Percentiles rank a stretch among this genome's conserved stretches.
These are phyloP conservation scores for Yamadazyma blattariae DNA, from an alignment of 1,139 yeast species.

Conservation along the genomic window DNA sequence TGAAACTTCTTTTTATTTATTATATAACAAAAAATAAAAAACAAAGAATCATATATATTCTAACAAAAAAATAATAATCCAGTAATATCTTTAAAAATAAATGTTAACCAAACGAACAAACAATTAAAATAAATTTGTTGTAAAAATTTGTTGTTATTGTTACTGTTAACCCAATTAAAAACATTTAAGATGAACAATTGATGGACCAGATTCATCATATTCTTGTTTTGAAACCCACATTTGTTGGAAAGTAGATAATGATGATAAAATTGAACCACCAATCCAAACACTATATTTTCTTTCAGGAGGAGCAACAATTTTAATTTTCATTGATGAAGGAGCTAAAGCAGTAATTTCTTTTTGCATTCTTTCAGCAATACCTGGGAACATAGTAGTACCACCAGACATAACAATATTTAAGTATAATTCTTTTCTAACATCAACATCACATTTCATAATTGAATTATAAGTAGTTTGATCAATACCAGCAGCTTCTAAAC, in stretches of 20 bases:
- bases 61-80: not conserved
- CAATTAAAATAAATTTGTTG: no score
- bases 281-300: conserved; percentile 99
- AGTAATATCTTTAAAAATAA: not conserved
- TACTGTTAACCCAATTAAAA: no score
- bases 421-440: conserved; percentile 98
- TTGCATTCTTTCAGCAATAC: conserved; percentile 99
- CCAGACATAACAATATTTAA: conserved; percentile 99
- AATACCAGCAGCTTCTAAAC: conserved; percentile 98
- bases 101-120: no score
- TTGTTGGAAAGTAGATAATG: conserved; percentile 98
- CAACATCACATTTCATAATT: conserved; percentile 98
- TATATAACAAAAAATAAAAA: conserved; percentile 15
- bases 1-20: conserved; percentile 12
- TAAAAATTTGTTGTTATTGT: no score
- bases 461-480: conserved; percentile 99
- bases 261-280: conserved; percentile 99
- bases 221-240: conserved; percentile 99
- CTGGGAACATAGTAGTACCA: conserved; percentile 99
- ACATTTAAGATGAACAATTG: conserved; percentile 99
- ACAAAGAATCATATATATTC: conserved; percentile 8
- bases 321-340: conserved; percentile 99
- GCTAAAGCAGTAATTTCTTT: conserved; percentile 99
- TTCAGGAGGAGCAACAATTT: conserved; percentile 99
- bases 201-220: conserved; percentile 99